Evolutionary conservation across 2,329 filamentous ascomycete species (phyloP).

Genomic region (Cladophialophora chaetospira): DNA sequence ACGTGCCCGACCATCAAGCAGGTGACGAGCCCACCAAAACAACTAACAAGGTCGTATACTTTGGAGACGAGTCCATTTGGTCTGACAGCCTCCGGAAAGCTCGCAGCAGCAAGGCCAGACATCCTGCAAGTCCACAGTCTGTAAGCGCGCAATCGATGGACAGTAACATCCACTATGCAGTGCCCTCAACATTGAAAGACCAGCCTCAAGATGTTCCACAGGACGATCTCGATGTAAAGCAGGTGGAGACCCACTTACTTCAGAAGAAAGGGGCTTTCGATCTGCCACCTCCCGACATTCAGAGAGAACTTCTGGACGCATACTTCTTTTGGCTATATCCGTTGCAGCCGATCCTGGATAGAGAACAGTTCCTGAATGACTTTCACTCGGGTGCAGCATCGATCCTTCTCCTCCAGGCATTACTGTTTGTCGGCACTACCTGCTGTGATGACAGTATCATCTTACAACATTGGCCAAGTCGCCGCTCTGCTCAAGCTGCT

Average conservation of each 20-base stretch:
- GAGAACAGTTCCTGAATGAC: constrained; percentile 86
- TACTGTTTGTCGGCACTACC: constrained; percentile 84
- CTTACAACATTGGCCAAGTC: constrained; percentile 14
- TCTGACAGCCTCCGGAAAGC: constrained; percentile 17
- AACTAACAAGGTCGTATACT: constrained; percentile 17
- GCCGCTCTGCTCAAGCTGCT: constrained; percentile 83
- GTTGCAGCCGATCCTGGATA: constrained; percentile 89
- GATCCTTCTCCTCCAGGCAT: constrained; percentile 82
- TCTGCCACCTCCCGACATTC: constrained; percentile 79
- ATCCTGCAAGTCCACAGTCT: constrained; percentile 16
- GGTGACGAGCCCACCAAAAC: constrained; percentile 1
- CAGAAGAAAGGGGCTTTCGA: constrained; percentile 90
- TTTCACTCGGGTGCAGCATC: constrained; percentile 89
- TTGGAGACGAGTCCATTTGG: constrained; percentile 20
- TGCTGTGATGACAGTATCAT: constrained; percentile 86
- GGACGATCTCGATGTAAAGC: constrained; percentile 68
- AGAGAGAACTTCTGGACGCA: constrained; percentile 88
- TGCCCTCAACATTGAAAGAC: constrained; percentile 12
- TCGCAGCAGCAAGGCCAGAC: constrained; percentile 19
- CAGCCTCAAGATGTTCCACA: constrained; percentile 16
- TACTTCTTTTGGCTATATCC: constrained; percentile 96
- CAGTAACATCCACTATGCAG: constrained; percentile 18
- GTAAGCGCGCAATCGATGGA: constrained; percentile 13
- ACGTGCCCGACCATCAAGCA: constrained; percentile 10
- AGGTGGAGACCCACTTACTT: constrained; percentile 90